phyloP scores from a whole-genome alignment of 257 asterid genomes.

The Rehmannia glutinosa region DNA sequence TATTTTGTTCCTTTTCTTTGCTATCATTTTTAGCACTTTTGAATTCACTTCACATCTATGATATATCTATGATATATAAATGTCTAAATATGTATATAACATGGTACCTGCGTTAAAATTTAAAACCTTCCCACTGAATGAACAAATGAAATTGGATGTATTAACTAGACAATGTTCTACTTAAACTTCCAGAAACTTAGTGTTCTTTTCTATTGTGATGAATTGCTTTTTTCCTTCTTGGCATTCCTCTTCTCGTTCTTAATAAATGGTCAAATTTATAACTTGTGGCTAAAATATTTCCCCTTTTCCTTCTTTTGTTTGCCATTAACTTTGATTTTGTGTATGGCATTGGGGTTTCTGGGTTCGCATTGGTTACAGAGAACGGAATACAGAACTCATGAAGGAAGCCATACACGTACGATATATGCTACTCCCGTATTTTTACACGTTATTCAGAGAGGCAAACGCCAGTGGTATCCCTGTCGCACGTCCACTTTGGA shows the following conservation, averaged over 20 bases:
- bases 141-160: neutral
- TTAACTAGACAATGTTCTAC: neutral
- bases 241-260: neutral
- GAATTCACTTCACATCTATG: no score
- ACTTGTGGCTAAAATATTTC: neutral
- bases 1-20: no score
- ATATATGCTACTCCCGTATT: conserved; percentile 88
- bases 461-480: conserved; percentile 87
- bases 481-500: conserved; percentile 93
- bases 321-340: neutral
- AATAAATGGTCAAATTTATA: no score
- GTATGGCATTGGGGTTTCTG: conserved; percentile 8
- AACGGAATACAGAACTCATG: conserved; percentile 70
- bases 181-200: neutral
- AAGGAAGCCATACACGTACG: conserved; percentile 84
- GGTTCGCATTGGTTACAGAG: conserved; percentile 45
- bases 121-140: neutral
- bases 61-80: neutral
- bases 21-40: no score
- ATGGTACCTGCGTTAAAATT: neutral
- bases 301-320: neutral
- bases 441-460: conserved; percentile 91
- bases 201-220: neutral
- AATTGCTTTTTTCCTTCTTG: neutral
- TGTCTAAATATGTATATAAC: neutral